Evolutionary conservation across 768 basidiomycete species (phyloP).

Genomic region (Calocybe cyanea): DNA sequence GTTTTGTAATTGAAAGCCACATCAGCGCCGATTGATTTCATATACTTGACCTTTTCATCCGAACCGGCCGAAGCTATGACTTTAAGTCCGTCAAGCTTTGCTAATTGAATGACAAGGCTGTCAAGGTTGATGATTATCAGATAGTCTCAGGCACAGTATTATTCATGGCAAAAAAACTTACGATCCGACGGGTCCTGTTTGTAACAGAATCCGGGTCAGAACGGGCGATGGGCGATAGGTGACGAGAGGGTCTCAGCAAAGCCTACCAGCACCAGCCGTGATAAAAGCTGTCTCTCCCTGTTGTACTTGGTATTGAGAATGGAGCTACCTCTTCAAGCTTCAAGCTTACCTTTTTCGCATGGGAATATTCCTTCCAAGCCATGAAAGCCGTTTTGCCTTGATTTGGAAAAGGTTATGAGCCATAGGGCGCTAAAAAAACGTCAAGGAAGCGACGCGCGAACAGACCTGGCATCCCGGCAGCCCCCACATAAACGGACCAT

Average conservation of each 20-base stretch:
- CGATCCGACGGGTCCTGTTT: conserved; percentile 38
- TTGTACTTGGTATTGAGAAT: background rate
- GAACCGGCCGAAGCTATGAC: conserved; percentile 72
- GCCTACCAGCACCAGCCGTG: conserved; percentile 33
- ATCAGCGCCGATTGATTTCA: conserved; percentile 62
- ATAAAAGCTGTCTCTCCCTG: conserved; percentile 42
- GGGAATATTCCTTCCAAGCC: conserved; percentile 38
- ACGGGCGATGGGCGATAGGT: no score
- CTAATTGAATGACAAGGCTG: conserved; percentile 40
- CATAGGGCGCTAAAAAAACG: no score
- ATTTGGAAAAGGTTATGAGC: no score
- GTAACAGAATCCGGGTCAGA: no score
- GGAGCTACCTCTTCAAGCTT: no score
- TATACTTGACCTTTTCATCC: conserved; percentile 67
- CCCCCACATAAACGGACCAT: conserved; percentile 46
- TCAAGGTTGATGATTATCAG: background rate
- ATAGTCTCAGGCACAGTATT: background rate
- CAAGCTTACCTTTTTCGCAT: conserved; percentile 35
- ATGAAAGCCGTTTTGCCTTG: conserved; percentile 36
- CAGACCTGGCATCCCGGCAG: conserved; percentile 52
- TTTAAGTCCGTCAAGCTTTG: conserved; percentile 49
- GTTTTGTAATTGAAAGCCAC: conserved; percentile 77
- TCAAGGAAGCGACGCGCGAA: background rate
- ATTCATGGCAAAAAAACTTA: background rate
- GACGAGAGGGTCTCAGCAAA: no score